Conservation (phyloP, 2,329 filamentous ascomycete species). For the Fusarium transvaalense region DNA sequence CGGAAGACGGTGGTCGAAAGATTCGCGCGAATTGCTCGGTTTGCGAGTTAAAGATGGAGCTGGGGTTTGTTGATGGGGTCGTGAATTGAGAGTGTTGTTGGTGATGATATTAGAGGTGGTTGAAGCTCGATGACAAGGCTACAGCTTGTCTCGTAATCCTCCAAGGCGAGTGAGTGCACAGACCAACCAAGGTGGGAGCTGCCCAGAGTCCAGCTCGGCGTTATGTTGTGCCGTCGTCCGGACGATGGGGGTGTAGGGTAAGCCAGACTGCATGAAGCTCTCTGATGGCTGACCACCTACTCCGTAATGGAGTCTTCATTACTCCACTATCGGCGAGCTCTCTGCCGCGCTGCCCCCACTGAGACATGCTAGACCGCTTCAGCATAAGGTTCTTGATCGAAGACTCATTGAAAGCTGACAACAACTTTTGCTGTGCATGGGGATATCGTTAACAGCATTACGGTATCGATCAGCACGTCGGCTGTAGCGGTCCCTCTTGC, state of each 20-base stretch:
- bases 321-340: conserved; percentile 7
- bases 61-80: conserved; percentile 29
- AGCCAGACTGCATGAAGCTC: background rate
- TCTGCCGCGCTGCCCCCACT: conserved; percentile 22
- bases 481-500: conserved; percentile 1
- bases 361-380: conserved; percentile 34
- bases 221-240: conserved; percentile 42
- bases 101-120: conserved; percentile 48
- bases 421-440: conserved; percentile 1
- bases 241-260: conserved; percentile 31
- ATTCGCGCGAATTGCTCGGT: conserved; percentile 4
- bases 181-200: conserved; percentile 38
- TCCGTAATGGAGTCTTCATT: background rate
- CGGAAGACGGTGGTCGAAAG: background rate
- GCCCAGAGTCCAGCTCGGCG: conserved; percentile 24
- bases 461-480: conserved; percentile 15
- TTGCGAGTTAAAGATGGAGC: conserved; percentile 13
- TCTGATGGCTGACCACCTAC: background rate
- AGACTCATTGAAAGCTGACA: conserved; percentile 21
- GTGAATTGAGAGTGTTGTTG: conserved; percentile 27
- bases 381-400: conserved; percentile 19
- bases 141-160: conserved; percentile 54
- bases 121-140: conserved; percentile 53
- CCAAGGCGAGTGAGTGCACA: conserved; percentile 39
- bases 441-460: conserved; percentile 2